phyloP scores from a whole-genome alignment of 2,329 filamentous ascomycete species.

The Alternaria viburni region DNA sequence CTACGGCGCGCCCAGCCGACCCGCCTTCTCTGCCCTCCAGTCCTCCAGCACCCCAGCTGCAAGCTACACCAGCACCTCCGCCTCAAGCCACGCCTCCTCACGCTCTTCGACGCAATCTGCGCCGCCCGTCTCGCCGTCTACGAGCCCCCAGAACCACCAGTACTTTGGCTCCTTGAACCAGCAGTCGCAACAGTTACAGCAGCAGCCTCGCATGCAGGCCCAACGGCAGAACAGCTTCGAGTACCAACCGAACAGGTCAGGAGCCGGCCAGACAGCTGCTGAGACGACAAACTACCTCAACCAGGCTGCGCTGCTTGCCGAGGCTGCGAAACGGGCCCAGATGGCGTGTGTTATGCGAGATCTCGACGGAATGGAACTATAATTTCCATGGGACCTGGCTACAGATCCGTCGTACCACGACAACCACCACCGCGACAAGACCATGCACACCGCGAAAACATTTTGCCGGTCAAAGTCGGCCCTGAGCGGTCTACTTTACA shows the following conservation, averaged over 20 bases:
- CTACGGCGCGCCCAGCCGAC: conserved; percentile 29
- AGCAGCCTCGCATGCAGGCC: conserved; percentile 36
- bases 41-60: conserved; percentile 34
- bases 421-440: background rate
- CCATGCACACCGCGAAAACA: background rate
- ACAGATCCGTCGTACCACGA: background rate
- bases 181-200: conserved; percentile 36
- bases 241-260: conserved; percentile 44
- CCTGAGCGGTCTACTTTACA: conserved; percentile 15
- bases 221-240: conserved; percentile 40
- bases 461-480: conserved; percentile 25
- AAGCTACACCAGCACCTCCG: conserved; percentile 53
- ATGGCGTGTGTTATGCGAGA: conserved; percentile 89
- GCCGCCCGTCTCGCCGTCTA: conserved; percentile 44
- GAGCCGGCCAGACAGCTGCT: conserved; percentile 45
- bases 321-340: conserved; percentile 91
- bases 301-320: conserved; percentile 84
- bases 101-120: conserved; percentile 42
- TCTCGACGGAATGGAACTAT: conserved; percentile 73
- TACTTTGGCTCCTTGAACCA: conserved; percentile 39
- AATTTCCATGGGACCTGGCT: conserved; percentile 4
- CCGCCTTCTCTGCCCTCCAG: conserved; percentile 47
- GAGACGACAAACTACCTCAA: conserved; percentile 71
- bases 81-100: conserved; percentile 46
- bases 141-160: conserved; percentile 41